These are phyloP conservation scores for Floccularia luteovirens DNA, from an alignment of 768 basidiomycete species.

Conservation along the genomic window DNA sequence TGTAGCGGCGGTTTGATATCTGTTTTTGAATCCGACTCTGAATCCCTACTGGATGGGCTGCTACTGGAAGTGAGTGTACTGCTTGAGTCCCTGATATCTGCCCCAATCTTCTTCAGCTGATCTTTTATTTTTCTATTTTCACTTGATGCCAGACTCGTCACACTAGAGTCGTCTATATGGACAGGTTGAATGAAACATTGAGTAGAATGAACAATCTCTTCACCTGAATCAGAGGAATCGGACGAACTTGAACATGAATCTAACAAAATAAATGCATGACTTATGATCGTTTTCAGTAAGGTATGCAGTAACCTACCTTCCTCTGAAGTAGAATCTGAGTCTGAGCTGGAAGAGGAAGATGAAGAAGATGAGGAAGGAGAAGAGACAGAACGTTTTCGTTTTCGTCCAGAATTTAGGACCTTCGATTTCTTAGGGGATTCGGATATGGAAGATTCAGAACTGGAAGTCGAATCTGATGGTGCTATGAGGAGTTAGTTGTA, in stretches of 20 bases:
- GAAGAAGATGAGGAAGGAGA: constrained; percentile 16
- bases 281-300: too few relatives aligned
- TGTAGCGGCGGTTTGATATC: constrained; percentile 2
- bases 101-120: too few relatives aligned
- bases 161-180: constrained; percentile 26
- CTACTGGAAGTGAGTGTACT: constrained; percentile 26
- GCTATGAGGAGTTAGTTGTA: not conserved
- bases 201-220: too few relatives aligned
- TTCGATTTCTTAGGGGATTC: not conserved
- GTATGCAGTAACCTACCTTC: too few relatives aligned
- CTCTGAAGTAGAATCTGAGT: constrained; percentile 20
- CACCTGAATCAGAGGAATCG: too few relatives aligned
- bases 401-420: not conserved
- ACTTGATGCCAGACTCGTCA: too few relatives aligned
- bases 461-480: constrained; percentile 2
- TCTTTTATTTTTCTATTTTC: too few relatives aligned
- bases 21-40: constrained; percentile 16
- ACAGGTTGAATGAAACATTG: too few relatives aligned
- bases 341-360: constrained; percentile 13
- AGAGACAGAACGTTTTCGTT: constrained; percentile 8
- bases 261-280: too few relatives aligned
- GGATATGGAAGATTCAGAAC: too few relatives aligned
- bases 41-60: constrained; percentile 13
- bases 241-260: too few relatives aligned
- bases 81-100: constrained; percentile 30